Base-by-base conservation (phyloP, 2,329 filamentous ascomycete species). In the Dactylonectria macrodidyma region DNA sequence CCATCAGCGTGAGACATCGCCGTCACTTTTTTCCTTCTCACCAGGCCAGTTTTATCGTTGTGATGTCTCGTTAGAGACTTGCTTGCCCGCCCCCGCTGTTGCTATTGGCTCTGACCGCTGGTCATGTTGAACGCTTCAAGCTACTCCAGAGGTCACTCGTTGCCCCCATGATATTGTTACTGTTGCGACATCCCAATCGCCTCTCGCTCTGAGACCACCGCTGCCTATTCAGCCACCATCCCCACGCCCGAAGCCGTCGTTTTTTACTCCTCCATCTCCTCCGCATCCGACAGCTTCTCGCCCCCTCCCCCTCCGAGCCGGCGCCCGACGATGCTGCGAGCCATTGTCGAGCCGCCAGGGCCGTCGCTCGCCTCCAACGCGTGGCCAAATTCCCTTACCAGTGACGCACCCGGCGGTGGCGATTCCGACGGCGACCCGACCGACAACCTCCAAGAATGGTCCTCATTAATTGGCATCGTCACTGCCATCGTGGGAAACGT, bases 401-500 rank as follows among this genome's bases (percentile, higher is more conserved):
- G 62, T 36, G 52, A 71, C 46, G 54, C 65, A n/a, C 68, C 71
- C 30, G 64, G 73, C 65, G 68, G 65, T 22, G 68, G 64, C 14
- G 58, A 69, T 24, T 36, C 30, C n/a, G 68, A 75, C 38, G 77
- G 75, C 61, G 78, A 83, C 41, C 79, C 81, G 36, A 84, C 83
- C 54, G 84, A 87, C 60, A 84, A 86, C 9, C 80, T 91, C 26
- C 86, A 89, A 71, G 85, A 91, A 79, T 98, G 95, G 95, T 97
- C 95, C 54, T 97, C 95, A 30, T 85, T 98, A 61, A 98, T 99
- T 78, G 96, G 96, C 75, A 98, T 99, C 77, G 83, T 95, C 61
- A 97, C 95, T 3, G 95, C 96, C 58, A 97, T 99, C 76, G 88
- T 92, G 59, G 96, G 96, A 63, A 99, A 99, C 77, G 85, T 98